A percentile compares a stretch with the other conserved stretches of the same genome.
phyloP scores from a whole-genome alignment of 2,329 filamentous ascomycete species.

The Chaetomiaceae sp. region DNA sequence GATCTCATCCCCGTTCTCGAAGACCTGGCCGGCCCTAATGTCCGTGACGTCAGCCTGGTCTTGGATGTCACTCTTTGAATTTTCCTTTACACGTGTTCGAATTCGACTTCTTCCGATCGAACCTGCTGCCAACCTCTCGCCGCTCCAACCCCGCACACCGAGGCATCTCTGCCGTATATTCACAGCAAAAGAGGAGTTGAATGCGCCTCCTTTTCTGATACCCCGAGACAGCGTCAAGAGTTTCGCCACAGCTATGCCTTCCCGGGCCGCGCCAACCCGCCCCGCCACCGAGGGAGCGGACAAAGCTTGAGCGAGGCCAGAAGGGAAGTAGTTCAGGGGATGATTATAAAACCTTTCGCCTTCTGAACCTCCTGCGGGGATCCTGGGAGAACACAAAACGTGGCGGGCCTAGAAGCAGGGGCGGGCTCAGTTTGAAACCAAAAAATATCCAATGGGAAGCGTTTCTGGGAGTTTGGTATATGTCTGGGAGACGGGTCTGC shows the following conservation, averaged over 20 bases:
- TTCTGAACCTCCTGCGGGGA: not conserved
- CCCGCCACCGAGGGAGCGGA: not conserved
- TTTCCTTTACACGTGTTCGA: slow-evolving; percentile 25
- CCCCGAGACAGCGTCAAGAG: not conserved
- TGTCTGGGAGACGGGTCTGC: slow-evolving; percentile 15
- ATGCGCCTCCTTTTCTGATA: slow-evolving; percentile 44
- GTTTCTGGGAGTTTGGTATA: slow-evolving; percentile 21
- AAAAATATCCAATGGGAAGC: slow-evolving; percentile 6
- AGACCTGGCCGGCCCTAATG: slow-evolving; percentile 82
- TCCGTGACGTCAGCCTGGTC: slow-evolving; percentile 94
- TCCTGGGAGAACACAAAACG: not conserved
- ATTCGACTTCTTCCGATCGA: not conserved
- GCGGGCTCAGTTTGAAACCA: slow-evolving; percentile 10
- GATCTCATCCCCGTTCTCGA: slow-evolving; percentile 97
- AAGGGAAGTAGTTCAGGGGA: not conserved
- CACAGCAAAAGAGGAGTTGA: slow-evolving; percentile 4
- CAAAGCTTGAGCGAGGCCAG: not conserved
- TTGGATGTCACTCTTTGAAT: slow-evolving; percentile 78
- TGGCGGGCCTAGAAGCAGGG: slow-evolving; percentile 8
- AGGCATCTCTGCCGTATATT: slow-evolving; percentile 43
- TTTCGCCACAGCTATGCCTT: not conserved
- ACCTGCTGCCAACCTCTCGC: slow-evolving; percentile 2
- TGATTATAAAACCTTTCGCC: not conserved
- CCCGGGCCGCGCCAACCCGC: not conserved
- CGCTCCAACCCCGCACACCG: slow-evolving; percentile 41